phyloP scores from a whole-genome alignment of 441 rosid species.

The Gossypium lobatum region DNA sequence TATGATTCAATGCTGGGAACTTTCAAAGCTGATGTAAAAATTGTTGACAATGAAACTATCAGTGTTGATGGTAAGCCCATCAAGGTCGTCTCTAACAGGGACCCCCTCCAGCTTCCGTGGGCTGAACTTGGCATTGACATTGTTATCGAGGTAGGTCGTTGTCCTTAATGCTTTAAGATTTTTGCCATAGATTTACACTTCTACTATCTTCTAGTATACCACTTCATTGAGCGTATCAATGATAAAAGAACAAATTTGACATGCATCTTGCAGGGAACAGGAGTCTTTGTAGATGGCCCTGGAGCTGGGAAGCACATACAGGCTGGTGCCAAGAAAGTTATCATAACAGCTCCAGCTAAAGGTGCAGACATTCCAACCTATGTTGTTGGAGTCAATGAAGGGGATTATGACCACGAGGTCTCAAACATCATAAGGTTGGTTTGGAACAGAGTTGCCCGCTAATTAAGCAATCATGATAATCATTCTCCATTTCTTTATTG shows the following conservation, averaged over 20 bases:
- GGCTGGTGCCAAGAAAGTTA: constrained; percentile 90
- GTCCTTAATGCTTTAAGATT: background rate
- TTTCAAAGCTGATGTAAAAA: constrained; percentile 85
- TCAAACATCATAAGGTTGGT: constrained; percentile 75
- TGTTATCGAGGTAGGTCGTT: constrained; percentile 69
- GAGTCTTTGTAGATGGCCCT: constrained; percentile 90
- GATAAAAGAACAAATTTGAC: background rate
- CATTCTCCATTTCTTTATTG: background rate
- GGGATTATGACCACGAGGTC: constrained; percentile 70
- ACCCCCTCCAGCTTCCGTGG: constrained; percentile 97
- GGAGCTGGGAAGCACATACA: constrained; percentile 96
- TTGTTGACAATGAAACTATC: constrained; percentile 62
- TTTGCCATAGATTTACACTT: background rate
- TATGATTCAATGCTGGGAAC: constrained; percentile 93
- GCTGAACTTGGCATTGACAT: constrained; percentile 93
- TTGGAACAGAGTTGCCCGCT: background rate
- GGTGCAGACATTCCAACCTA: constrained; percentile 97
- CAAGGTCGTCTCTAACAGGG: constrained; percentile 85
- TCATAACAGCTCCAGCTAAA: constrained; percentile 96
- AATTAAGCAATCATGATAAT: background rate
- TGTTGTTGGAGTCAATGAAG: constrained; percentile 87
- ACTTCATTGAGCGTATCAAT: background rate
- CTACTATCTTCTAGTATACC: background rate
- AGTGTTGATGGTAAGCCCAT: constrained; percentile 81
- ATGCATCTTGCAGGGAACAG: constrained; percentile 56